These are phyloP conservation scores for Globisporangium nodosum DNA, from an alignment of 352 stramenopile genomes.

Conservation along the genomic window DNA sequence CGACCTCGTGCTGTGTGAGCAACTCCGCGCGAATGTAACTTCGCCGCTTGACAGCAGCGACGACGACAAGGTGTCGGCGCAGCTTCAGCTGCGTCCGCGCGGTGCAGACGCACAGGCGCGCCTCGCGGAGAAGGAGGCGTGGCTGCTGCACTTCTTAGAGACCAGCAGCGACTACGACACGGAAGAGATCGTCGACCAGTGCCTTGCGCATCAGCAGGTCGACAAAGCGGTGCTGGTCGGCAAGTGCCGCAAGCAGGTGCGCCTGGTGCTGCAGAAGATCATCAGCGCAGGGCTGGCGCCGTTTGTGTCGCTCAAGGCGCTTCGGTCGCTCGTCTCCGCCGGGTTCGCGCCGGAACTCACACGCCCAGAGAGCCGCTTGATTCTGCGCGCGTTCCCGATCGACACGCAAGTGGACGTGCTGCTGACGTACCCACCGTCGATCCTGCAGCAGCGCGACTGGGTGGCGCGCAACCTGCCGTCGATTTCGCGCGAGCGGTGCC, in stretches of 20 bases:
- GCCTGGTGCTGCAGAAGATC: conserved; percentile 49
- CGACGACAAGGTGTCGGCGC: background rate
- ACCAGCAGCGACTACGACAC: conserved; percentile 58
- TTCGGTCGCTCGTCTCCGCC: conserved; percentile 33
- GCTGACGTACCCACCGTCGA: conserved; percentile 29
- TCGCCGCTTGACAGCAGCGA: background rate
- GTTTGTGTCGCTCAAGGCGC: conserved; percentile 29
- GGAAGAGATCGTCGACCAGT: conserved; percentile 55
- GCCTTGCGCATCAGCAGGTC: conserved; percentile 58
- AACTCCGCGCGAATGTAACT: conserved; percentile 25
- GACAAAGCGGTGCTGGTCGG: conserved; percentile 66
- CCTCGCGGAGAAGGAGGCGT: conserved; percentile 34
- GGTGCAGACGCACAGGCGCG: conserved; percentile 10
- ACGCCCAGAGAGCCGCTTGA: conserved; percentile 32
- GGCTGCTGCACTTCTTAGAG: conserved; percentile 51
- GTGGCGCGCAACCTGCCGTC: conserved; percentile 42
- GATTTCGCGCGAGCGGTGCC: conserved; percentile 31
- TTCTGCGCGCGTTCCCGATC: conserved; percentile 46
- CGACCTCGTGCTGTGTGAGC: conserved; percentile 55
- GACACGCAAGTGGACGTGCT: conserved; percentile 52
- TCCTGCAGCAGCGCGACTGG: conserved; percentile 74
- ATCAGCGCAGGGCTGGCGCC: conserved; percentile 32
- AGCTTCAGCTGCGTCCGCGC: conserved; percentile 14
- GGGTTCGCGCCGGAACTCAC: conserved; percentile 37
- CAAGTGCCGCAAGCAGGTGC: conserved; percentile 35